Evolutionary conservation across 2,329 filamentous ascomycete genomes (phyloP), one percentile per base, ranked within the genome.

Genomic region (Bertia moriformis): DNA sequence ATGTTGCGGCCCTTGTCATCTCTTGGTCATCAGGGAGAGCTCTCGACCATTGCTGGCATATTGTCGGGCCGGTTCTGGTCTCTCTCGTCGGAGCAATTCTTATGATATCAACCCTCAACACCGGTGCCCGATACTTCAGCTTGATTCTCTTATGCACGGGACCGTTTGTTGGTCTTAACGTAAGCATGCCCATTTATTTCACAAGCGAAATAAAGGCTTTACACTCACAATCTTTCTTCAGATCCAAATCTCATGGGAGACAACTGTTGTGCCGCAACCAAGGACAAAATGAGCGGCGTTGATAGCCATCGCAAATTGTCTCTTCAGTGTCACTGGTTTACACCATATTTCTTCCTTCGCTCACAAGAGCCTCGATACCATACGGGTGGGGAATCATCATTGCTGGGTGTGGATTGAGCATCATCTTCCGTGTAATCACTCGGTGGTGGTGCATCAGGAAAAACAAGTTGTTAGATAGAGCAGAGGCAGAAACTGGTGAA

Each of bases 321-420:
- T 57, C 52, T n/a, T 55, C 56, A 3, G 48, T 53, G 1, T 58
- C 61, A 63, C 27, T 62, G 60, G 59, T 62, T 61, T 38, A 59
- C 52, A 0, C 59, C 59, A 0, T 61, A 62, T 42, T 63, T 63
- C 42, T 55, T 52, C 32, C 44, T 27, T 27, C 22, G n/a, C 7
- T 10, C 22, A 27, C 22, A 27, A 27, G n/a, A n/a, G 7, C 22
- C 22, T 27, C 22, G 22, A 10, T 27, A 27, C n/a, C 7, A 27
- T 7, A 27, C 22, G 7, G 22, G 22, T 27, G 22, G 22, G 22
- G 22, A 27, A 27, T 27, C n/a, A 7, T 27, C 7, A 27, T 27
- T 27, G n/a, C 22, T n/a, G 22, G 22, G 22, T 7, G 7, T 27
- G 22, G 22, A n/a, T n/a, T 27, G n/a, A n/a, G 7, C n/a, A n/a